Percentiles rank a stretch among this genome's conserved stretches.
Conservation (phyloP, 805 yeast genomes). For the Jamesozyma gamospora region DNA sequence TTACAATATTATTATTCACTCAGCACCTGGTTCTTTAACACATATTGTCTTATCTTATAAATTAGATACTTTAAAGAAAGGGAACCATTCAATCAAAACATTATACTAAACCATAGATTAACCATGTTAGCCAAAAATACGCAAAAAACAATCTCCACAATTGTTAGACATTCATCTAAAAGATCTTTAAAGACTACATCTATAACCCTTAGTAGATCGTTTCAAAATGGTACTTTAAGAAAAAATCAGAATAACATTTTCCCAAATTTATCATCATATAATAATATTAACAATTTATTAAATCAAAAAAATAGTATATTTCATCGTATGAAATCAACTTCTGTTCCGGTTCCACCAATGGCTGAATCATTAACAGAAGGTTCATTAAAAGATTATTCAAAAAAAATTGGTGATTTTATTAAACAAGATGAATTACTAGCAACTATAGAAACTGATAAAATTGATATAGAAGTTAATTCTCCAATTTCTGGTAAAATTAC, state of each 20-base stretch:
- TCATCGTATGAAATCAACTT: conserved; percentile 32
- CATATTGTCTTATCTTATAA: no score
- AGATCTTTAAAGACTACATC: conserved; percentile 1
- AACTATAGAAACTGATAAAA: conserved; percentile 96
- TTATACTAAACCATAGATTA: no score
- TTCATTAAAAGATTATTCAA: conserved; percentile 61
- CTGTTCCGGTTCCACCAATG: conserved; percentile 93
- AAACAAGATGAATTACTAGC: conserved; percentile 84
- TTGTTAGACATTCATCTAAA: not conserved
- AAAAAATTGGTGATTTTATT: conserved; percentile 81
- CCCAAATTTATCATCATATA: not conserved
- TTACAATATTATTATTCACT: no score
- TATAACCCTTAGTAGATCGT: not conserved
- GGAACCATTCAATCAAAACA: no score
- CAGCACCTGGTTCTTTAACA: no score
- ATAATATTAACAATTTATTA: not conserved
- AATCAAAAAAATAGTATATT: not conserved
- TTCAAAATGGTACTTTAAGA: not conserved
- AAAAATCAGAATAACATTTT: not conserved
- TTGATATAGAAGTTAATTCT: conserved; percentile 93
- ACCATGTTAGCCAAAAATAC: conserved; percentile 3
- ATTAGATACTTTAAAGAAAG: no score
- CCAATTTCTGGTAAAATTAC: conserved; percentile 85
- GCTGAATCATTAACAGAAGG: conserved; percentile 98
- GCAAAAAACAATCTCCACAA: conserved; percentile 1